A percentile compares a stretch with the other conserved stretches of the same genome.
Evolutionary conservation across 768 basidiomycete species (phyloP).

Genomic region (Tylopilus plumbeoviolaceoides): DNA sequence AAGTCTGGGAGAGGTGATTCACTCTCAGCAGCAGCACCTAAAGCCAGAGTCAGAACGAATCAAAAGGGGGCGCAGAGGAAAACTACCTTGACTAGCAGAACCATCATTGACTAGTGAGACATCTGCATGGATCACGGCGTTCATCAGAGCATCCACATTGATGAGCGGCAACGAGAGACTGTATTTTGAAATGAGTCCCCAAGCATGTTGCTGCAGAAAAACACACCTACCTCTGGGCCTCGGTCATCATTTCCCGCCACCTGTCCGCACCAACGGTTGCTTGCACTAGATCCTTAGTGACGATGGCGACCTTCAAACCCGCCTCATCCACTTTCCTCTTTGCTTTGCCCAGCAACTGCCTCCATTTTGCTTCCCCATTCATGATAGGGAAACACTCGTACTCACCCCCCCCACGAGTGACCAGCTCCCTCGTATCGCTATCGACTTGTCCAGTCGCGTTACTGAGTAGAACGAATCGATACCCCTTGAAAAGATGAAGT

Average conservation of each 20-base stretch:
- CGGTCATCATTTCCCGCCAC: conserved; percentile 51
- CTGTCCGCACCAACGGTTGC: conserved; percentile 48
- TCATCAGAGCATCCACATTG: conserved; percentile 44
- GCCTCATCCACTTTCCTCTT: conserved; percentile 42
- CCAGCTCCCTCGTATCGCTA: conserved; percentile 47
- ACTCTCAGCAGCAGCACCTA: conserved; percentile 8
- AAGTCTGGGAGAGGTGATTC: conserved; percentile 44
- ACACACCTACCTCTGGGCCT: conserved; percentile 45
- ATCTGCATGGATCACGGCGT: conserved; percentile 43
- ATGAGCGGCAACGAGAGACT: conserved; percentile 44
- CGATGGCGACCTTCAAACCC: conserved; percentile 45
- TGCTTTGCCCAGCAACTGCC: conserved; percentile 47
- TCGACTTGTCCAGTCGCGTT: conserved; percentile 51
- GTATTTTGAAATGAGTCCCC: conserved; percentile 5
- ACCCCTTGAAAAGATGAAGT: conserved; percentile 46
- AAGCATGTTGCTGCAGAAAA: not conserved
- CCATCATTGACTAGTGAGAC: conserved; percentile 28
- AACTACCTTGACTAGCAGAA: conserved; percentile 19
- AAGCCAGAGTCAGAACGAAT: not conserved
- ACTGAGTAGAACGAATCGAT: conserved; percentile 57
- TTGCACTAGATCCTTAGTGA: conserved; percentile 48
- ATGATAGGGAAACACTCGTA: conserved; percentile 59
- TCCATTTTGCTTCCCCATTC: conserved; percentile 47
- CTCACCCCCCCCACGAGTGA: conserved; percentile 55
- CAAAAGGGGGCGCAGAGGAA: not conserved